Conservation (phyloP, 2,329 filamentous ascomycete species). For the Aspergillus tamarii region DNA sequence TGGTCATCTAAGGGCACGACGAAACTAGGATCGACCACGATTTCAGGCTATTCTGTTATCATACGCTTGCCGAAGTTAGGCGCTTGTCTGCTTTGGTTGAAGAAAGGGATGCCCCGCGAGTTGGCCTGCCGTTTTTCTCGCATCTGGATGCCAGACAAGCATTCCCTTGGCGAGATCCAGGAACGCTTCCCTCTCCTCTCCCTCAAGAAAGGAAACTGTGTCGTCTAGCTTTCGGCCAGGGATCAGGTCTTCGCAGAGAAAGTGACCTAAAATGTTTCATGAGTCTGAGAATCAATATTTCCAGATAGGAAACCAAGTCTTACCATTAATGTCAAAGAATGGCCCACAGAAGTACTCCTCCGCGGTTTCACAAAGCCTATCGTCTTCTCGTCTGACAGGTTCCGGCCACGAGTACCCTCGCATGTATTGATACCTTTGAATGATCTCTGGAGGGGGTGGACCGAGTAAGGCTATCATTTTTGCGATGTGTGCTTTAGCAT, state of each 20-base stretch:
- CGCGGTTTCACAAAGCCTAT: slow-evolving; percentile 34
- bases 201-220: slow-evolving; percentile 31
- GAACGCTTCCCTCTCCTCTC: slow-evolving; percentile 35
- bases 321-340: slow-evolving; percentile 41
- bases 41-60: neutral
- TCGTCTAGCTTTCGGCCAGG: slow-evolving; percentile 34
- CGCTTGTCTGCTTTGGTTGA: slow-evolving; percentile 27
- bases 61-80: slow-evolving; percentile 21
- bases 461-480: slow-evolving; percentile 50
- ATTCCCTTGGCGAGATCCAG: slow-evolving; percentile 34
- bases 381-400: slow-evolving; percentile 32
- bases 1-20: too few relatives aligned
- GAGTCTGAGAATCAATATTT: slow-evolving; percentile 23
- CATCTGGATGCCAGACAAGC: slow-evolving; percentile 36
- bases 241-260: slow-evolving; percentile 38
- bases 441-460: slow-evolving; percentile 39
- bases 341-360: slow-evolving; percentile 41
- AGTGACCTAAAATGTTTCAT: slow-evolving; percentile 33
- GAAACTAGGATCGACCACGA: neutral
- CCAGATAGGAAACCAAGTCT: slow-evolving; percentile 17
- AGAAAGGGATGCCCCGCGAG: slow-evolving; percentile 34
- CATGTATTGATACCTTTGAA: slow-evolving; percentile 39
- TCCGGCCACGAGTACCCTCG: slow-evolving; percentile 34
- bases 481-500: slow-evolving; percentile 43
- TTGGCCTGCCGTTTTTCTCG: slow-evolving; percentile 34